Base-by-base conservation (phyloP, 495 filamentous ascomycete genomes). In the Podospora pseudocomata region DNA sequence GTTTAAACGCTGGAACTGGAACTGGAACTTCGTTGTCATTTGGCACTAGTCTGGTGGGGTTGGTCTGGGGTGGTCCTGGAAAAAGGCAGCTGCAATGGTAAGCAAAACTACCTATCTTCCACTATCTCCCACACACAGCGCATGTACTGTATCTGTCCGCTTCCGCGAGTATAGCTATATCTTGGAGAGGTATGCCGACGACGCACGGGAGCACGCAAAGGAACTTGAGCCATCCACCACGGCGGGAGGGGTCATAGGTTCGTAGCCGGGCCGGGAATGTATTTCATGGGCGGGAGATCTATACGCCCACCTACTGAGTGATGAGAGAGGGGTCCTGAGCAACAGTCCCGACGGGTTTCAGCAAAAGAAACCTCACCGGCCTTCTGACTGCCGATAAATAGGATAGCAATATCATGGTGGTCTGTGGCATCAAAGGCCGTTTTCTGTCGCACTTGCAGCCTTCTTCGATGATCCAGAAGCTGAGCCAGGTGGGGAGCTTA, bases 401-500 rank as follows among this genome's bases (percentile, higher is more conserved):
- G 39, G 39, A 49, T 49, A 49, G 39, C 39, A 11, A 49, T 13
- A 49, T 49, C 39, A 16, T 13, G 13, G 39, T 49, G 39, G 39
- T 49, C 9, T 49, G 39, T 49, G 39, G 39, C 39, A 13, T 49
- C 39, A 0, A 49, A 49, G 39, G 13, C 7, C 39, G 39, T 49
- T 49, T 1, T 49, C 39, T 49, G 39, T 49, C 39, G 7, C 39
- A 49, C 39, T 18, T 49, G 39, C 39, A 49, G 39, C 39, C 39
- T 49, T 49, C 39, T 49, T 49, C 39, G 39, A 49, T 49, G 39
- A 18, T 49, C 39, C 39, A 13, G 39, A 49, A 49, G 9, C 39
- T 49, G 39, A 49, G 15, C 5, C 7, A 67, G 49, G 60, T 58
- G 66, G 66, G 49, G 66, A 32, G 63, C 49, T 7, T 49, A 13